phyloP scores from a whole-genome alignment of 2,329 filamentous ascomycete genomes.

The Hymenoscyphus fructigenus region DNA sequence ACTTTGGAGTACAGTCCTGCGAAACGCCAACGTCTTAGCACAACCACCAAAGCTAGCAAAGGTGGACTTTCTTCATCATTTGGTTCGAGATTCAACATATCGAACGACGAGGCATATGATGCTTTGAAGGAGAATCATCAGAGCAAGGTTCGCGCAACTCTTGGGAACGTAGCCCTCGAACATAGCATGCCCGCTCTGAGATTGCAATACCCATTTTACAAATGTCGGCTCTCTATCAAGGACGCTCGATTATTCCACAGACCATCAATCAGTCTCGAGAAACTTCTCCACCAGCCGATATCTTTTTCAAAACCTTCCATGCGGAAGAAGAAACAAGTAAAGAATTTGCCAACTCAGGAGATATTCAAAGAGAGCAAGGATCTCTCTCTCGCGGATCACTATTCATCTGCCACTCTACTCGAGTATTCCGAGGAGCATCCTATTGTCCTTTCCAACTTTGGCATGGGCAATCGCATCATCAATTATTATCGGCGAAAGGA shows the following conservation, averaged over 20 bases:
- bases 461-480: conserved; percentile 93
- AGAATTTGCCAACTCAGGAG: conserved; percentile 73
- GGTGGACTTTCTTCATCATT: conserved; percentile 72
- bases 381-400: conserved; percentile 76
- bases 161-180: conserved; percentile 89
- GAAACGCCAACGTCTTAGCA: conserved; percentile 53
- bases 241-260: conserved; percentile 82
- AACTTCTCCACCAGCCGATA: conserved; percentile 64
- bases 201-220: conserved; percentile 94
- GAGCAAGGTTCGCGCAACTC: conserved; percentile 88
- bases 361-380: conserved; percentile 80
- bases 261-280: conserved; percentile 72
- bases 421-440: conserved; percentile 97
- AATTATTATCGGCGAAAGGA: conserved; percentile 94
- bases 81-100: conserved; percentile 85
- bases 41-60: conserved; percentile 65
- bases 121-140: conserved; percentile 95
- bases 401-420: conserved; percentile 81
- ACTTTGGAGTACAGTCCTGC: conserved; percentile 65
- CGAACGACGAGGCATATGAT: conserved; percentile 94
- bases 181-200: conserved; percentile 91
- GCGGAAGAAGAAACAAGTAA: conserved; percentile 79
- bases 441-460: conserved; percentile 89
- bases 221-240: conserved; percentile 72
- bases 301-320: conserved; percentile 70